phyloP scores from a whole-genome alignment of 2,329 filamentous ascomycete genomes.

The Hirsutella thompsonii region DNA sequence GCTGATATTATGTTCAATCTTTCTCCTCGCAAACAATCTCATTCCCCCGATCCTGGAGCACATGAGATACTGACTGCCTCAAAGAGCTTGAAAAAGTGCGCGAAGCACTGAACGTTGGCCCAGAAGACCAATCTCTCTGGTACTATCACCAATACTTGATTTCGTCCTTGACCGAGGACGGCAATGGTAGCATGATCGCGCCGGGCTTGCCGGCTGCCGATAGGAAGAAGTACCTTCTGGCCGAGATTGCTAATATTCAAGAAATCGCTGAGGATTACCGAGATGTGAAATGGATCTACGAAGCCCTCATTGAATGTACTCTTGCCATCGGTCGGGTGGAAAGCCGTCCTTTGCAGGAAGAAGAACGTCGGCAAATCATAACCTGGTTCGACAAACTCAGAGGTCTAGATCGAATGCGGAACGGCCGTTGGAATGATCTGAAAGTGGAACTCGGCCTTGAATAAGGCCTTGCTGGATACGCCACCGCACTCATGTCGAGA shows the following conservation, averaged over 20 bases:
- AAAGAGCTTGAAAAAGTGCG: conserved; percentile 64
- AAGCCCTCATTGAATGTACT: conserved; percentile 68
- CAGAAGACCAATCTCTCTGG: conserved; percentile 92
- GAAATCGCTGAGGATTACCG: conserved; percentile 48
- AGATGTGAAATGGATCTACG: conserved; percentile 72
- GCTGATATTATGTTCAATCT: too few relatives aligned
- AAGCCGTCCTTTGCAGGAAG: conserved; percentile 21
- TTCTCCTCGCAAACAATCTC: conserved; percentile 18
- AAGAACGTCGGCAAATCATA: conserved; percentile 32
- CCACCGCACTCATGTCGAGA: too few relatives aligned
- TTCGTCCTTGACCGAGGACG: conserved; percentile 45
- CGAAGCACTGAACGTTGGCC: conserved; percentile 72
- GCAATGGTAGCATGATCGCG: conserved; percentile 44
- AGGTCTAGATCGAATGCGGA: conserved; percentile 60
- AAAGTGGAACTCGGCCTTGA: conserved; percentile 26
- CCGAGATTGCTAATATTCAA: conserved; percentile 63
- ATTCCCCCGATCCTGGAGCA: neutral
- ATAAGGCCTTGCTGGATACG: neutral
- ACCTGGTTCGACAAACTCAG: conserved; percentile 53
- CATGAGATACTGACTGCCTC: neutral
- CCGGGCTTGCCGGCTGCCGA: conserved; percentile 48
- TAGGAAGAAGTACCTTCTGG: conserved; percentile 49
- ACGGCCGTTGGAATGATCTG: conserved; percentile 63
- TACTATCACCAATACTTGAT: conserved; percentile 91
- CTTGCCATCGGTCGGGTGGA: conserved; percentile 43